Evolutionary conservation across 768 basidiomycete genomes (phyloP).

Genomic region (Trametes gibbosa): DNA sequence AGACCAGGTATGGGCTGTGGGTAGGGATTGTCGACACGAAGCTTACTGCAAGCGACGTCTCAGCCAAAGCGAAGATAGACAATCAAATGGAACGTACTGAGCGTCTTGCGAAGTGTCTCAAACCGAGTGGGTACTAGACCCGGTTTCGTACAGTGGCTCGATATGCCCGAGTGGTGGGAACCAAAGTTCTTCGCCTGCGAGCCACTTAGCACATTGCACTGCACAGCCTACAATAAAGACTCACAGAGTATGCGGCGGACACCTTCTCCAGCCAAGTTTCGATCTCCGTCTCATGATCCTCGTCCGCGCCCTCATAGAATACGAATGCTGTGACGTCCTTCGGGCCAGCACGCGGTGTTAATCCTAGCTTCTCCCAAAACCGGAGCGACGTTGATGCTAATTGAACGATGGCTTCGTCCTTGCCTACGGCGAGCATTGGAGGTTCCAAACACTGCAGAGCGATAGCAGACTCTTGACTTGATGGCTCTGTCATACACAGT

Average conservation of each 20-base stretch:
- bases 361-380: constrained; percentile 85
- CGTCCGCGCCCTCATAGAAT: constrained; percentile 61
- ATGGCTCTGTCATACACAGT: not conserved
- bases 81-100: constrained; percentile 41
- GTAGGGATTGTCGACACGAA: constrained; percentile 18
- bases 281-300: constrained; percentile 46
- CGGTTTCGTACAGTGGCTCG: constrained; percentile 43
- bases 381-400: constrained; percentile 66
- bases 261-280: constrained; percentile 59
- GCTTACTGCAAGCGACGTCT: constrained; percentile 3
- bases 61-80: not conserved
- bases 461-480: not conserved
- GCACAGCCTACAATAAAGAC: constrained; percentile 22
- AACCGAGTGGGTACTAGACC: constrained; percentile 65
- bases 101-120: constrained; percentile 67
- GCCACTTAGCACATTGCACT: constrained; percentile 1
- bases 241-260: constrained; percentile 55
- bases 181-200: constrained; percentile 62
- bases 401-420: constrained; percentile 67
- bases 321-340: constrained; percentile 72
- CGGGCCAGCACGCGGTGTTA: constrained; percentile 64
- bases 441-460: constrained; percentile 39
- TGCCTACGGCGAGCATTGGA: constrained; percentile 64
- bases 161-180: constrained; percentile 49
- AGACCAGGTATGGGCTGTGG: constrained; percentile 42